A percentile compares a stretch with the other conserved stretches of the same genome.
phyloP scores from a whole-genome alignment of 805 yeast species.

The Myxozyma neglecta region DNA sequence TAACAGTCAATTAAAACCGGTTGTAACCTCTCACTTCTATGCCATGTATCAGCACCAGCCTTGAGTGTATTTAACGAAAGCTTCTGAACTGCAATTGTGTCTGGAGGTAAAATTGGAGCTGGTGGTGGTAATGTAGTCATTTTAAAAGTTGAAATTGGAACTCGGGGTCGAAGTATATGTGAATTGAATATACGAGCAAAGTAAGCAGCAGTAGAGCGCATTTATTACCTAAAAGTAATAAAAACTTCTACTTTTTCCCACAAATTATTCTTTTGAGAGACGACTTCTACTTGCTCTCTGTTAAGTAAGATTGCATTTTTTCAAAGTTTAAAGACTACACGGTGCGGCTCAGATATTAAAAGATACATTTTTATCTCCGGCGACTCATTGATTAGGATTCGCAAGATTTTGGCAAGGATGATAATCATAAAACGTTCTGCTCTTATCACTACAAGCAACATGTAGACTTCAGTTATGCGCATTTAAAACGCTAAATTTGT shows the following conservation, averaged over 20 bases:
- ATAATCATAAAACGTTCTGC: too few relatives aligned
- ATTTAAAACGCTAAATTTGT: too few relatives aligned
- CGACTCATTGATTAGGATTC: too few relatives aligned
- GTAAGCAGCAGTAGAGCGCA: not conserved
- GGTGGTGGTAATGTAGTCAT: not conserved
- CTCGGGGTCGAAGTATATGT: not conserved
- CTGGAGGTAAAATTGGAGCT: conserved; percentile 26
- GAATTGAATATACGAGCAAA: not conserved
- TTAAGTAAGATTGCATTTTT: too few relatives aligned
- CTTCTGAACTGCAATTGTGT: conserved; percentile 14
- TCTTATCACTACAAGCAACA: too few relatives aligned
- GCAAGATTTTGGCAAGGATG: too few relatives aligned
- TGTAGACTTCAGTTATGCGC: too few relatives aligned
- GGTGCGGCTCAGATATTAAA: too few relatives aligned
- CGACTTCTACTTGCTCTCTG: too few relatives aligned
- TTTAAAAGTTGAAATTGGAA: not conserved
- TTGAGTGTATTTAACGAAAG: conserved; percentile 57
- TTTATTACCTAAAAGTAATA: not conserved
- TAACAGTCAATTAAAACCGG: conserved; percentile 61
- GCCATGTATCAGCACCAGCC: conserved; percentile 30
- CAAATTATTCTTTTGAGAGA: not conserved
- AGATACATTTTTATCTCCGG: too few relatives aligned
- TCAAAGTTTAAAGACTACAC: too few relatives aligned
- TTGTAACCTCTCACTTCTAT: conserved; percentile 48
- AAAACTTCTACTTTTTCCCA: not conserved